Evolutionary conservation across 148 eudicot species (phyloP), one percentile per base, ranked within the genome.

Genomic region (Pharnaceum exiguum): DNA sequence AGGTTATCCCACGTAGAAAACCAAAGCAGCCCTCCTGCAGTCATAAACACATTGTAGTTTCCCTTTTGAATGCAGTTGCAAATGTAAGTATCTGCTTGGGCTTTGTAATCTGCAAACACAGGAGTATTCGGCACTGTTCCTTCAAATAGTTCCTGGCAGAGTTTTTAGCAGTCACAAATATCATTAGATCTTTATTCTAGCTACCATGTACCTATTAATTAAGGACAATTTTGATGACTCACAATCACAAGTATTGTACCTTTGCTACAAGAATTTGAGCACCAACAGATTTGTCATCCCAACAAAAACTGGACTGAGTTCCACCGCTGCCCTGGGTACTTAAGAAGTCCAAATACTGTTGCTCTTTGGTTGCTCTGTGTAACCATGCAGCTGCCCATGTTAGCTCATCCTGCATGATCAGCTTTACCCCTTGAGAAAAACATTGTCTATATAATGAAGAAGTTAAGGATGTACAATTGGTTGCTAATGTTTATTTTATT

Each of bases 251-350:
- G 8, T 18, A 23, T 21, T 7, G 31, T 62, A 76, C 78, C 76
- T 69, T 75, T 48, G 80, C 51, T 6, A 47, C 55, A 16, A 82
- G 74, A 32, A 82, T 40, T 57, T 78, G 80, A 17, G 65, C 82
- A 27, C 86, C 86, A n/a, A 70, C 76, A 18, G 61, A 72, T 26
- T 81, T 81, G 59, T 77, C 82, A 45, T 81, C 86, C 86, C 86
- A 81, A 47, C 78, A 75, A 51, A 81, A 81, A 77, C 58, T 69
- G 10, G 55, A 46, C 32, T 80, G 23, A 2, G 74, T 46, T 27
- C 78, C 80, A 22, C 74, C 86, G 0, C 62, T 29, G 42, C 28
- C 64, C 10, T 40, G 27, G 2, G 25, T 42, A 21, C 27, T 25
- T 3, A 72, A 8, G 17, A 49, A 57, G 1, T 71, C 55, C 1